Evolutionary conservation across 2,329 filamentous ascomycete species (phyloP), one percentile per base, ranked within the genome.

Genomic region (Ceratocystis alfenasii): DNA sequence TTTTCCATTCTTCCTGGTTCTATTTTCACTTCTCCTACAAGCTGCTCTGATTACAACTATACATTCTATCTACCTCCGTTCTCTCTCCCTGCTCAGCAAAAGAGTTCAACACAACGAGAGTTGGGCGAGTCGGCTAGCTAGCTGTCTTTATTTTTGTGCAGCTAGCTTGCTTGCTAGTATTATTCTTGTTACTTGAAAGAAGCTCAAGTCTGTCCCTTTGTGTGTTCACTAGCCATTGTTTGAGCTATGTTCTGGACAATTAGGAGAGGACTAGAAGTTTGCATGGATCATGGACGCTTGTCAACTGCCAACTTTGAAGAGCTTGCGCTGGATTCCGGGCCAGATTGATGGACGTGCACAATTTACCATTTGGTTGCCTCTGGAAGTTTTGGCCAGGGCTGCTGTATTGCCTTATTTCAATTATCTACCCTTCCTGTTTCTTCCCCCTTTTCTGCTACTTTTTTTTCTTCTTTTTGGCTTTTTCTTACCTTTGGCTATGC

Each of bases 371-470:
- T 28, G 12, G 36, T 28, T 36, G 55, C 33, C 55, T 59, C 28
- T 59, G 55, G 55, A 59, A 59, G 17, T 36, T 30, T 36, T 59
- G 28, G 55, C 28, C 55, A 30, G 55, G 36, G 36, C 36, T 15
- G 1, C 36, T 15, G 10, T 41, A 41, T 41, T 15, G 36, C 3
- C 12, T 41, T 41, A 5, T 4, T 41, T 5, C 36, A 41, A 41
- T 12, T 36, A 15, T 59, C 70, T 66, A 61, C 65, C 67, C 68
- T 69, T 69, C 70, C 70, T n/a, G 17, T 59, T 30, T 7, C 17
- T 68, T 70, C 71, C 71, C 74, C 71, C 70, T n/a, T 44, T 45
- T 62, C 12, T 45, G 5, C 25, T 71, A 70, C 25, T 25, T 5
- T 62, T 62, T 15, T 44, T 8, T 25, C 70, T 71, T 44, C 22